Conservation (phyloP, 2,329 filamentous ascomycete genomes). For the Sporothrix globosa region DNA sequence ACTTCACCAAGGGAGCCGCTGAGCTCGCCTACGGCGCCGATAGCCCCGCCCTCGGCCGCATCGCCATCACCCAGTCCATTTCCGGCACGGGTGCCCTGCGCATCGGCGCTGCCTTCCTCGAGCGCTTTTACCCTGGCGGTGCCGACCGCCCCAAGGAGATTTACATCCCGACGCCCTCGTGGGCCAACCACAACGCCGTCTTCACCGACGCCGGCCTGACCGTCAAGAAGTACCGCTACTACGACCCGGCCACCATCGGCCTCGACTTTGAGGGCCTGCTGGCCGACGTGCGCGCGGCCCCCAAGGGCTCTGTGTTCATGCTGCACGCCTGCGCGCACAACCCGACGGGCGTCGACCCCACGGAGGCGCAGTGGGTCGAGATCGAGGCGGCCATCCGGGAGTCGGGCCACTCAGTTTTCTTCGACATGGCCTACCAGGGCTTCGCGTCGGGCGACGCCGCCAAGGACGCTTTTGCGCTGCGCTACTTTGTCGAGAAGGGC, state of each 20-base stretch:
- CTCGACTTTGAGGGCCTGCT: constrained; percentile 96
- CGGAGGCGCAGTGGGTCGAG: constrained; percentile 85
- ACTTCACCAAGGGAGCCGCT: constrained; percentile 91
- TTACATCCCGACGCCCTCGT: constrained; percentile 94
- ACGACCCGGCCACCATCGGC: constrained; percentile 97
- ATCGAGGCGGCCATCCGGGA: constrained; percentile 86
- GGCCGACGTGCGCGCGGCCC: constrained; percentile 85
- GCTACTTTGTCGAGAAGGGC: constrained; percentile 90
- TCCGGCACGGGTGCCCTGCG: constrained; percentile 95
- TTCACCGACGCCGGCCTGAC: constrained; percentile 90
- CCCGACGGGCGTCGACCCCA: constrained; percentile 95
- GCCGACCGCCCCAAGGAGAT: constrained; percentile 69
- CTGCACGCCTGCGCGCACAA: constrained; percentile 98
- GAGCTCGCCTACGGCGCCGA: constrained; percentile 83
- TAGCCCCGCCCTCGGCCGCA: constrained; percentile 73
- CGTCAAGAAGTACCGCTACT: constrained; percentile 97
- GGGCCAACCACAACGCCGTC: constrained; percentile 97
- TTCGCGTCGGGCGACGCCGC: constrained; percentile 92
- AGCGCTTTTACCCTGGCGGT: constrained; percentile 84
- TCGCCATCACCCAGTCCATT: constrained; percentile 96
- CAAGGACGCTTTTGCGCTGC: constrained; percentile 89
- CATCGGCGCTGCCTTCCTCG: constrained; percentile 90
- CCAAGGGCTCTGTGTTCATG: constrained; percentile 83
- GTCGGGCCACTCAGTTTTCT: constrained; percentile 90
- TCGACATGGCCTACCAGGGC: constrained; percentile 99